Evolutionary conservation across 225 moss, liverwort and hornwort species (phyloP), one percentile per base, ranked within the genome.

Genomic region (Pseudisothecium myosuroides): DNA sequence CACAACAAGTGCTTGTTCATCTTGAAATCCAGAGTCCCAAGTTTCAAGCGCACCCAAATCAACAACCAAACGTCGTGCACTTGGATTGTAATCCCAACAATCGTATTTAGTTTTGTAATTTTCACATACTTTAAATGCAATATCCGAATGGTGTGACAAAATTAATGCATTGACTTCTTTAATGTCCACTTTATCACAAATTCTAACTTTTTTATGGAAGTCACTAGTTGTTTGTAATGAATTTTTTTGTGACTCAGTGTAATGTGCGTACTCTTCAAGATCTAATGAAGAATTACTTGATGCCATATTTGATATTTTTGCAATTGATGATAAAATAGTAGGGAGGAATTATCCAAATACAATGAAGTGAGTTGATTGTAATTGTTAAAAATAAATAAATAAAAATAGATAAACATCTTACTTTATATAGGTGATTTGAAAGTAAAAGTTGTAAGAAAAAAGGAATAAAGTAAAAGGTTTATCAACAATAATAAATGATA

Each of bases 201-300:
- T 23, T 15, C 0, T 18, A 21, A 6, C 9, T 15, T 85, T 34
- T 85, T 36, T 74, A 45, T 67, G 3, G 14, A 54, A 1, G 8
- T n/a, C 18, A 8, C 8, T 27, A 8, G 24, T 66, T 37, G 14
- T 27, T 50, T 86, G 18, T 29, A 9, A 76, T 20, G 6, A 27
- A 11, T 12, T 12, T 34, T 9, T 75, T 75, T 26, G 22, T 17
- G 5, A 17, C 2, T 0, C 12, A 14, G 17, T 73, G 2, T 17
- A 8, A 47, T 24, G 16, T 3, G 0, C 2, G 0, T 5, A 8
- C 8, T 83, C 27, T 37, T 50, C 1, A 36, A 49, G 8, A 52
- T n/a, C 3, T 8, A n/a, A 14, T 12, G 23, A 83, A 27, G 12
- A 5, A 5, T 66, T 66, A 10, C 19, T 66, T 34, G 63, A 27